Conservation (phyloP, 192 early-diverging fungal genomes). For the Haplosporangium gracile region DNA sequence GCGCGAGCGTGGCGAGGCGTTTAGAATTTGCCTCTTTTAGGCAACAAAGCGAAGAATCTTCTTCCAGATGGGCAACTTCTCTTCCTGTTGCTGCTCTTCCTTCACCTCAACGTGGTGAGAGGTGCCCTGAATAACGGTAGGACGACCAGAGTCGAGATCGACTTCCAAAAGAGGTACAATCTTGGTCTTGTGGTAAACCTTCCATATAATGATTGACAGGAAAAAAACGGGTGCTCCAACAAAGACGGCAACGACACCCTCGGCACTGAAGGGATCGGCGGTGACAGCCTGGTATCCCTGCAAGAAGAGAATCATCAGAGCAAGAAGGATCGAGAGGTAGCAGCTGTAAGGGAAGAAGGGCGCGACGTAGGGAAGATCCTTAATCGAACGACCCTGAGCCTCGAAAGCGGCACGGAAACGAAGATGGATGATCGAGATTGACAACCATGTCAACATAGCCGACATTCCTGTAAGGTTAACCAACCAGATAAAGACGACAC, state of each 20-base stretch:
- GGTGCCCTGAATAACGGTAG: slow-evolving; percentile 26
- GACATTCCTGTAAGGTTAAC: slow-evolving; percentile 78
- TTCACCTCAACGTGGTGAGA: neutral
- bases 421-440: slow-evolving; percentile 83
- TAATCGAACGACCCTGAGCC: slow-evolving; percentile 74
- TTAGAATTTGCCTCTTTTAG: slow-evolving; percentile 1
- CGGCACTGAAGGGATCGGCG: slow-evolving; percentile 62
- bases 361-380: slow-evolving; percentile 80
- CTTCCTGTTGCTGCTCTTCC: neutral
- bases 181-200: slow-evolving; percentile 71
- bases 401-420: slow-evolving; percentile 87
- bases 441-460: slow-evolving; percentile 85
- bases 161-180: slow-evolving; percentile 70
- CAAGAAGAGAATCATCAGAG: slow-evolving; percentile 70
- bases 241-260: slow-evolving; percentile 72
- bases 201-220: slow-evolving; percentile 74
- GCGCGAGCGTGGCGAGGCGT: neutral
- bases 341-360: slow-evolving; percentile 82
- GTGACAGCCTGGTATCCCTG: slow-evolving; percentile 73
- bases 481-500: slow-evolving; percentile 74
- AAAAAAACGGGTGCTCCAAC: slow-evolving; percentile 74
- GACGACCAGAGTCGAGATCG: slow-evolving; percentile 67
- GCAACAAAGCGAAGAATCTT: slow-evolving; percentile 31
- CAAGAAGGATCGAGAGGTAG: slow-evolving; percentile 75
- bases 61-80: slow-evolving; percentile 30